Conservation (phyloP, 176 grass and related monocot genomes). For the Oryza meyeriana region DNA sequence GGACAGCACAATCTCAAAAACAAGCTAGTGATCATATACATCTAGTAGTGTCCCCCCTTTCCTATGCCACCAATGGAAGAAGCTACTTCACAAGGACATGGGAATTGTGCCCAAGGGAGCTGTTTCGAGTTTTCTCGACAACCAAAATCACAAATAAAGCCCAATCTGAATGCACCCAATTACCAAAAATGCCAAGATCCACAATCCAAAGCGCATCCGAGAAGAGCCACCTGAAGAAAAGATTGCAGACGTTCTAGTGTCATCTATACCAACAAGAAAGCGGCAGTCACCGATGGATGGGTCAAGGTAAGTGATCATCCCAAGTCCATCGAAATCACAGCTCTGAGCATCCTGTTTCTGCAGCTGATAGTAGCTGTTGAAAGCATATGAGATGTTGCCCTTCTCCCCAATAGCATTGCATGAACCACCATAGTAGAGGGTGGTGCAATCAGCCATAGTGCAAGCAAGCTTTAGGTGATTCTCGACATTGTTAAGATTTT, state of each 20-base stretch:
- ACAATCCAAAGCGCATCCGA: background rate
- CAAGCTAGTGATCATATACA: conserved; percentile 8
- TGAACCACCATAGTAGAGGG: conserved; percentile 69
- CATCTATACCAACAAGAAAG: conserved; percentile 62
- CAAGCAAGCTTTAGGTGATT: conserved; percentile 91
- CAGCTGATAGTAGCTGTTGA: conserved; percentile 96
- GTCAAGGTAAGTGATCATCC: conserved; percentile 85
- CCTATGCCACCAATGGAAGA: background rate
- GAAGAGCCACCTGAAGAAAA: background rate
- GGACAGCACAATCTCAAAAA: background rate
- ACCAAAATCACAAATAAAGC: background rate
- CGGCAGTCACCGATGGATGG: conserved; percentile 72
- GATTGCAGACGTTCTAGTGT: background rate
- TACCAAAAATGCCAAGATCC: background rate
- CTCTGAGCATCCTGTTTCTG: conserved; percentile 81
- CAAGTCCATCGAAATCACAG: conserved; percentile 75
- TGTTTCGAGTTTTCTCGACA: background rate
- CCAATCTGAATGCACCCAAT: background rate
- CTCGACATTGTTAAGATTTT: conserved; percentile 27
- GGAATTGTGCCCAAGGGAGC: conserved; percentile 18
- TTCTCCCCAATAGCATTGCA: conserved; percentile 83
- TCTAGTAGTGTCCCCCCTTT: background rate
- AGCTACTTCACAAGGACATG: conserved; percentile 7
- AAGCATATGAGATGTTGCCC: conserved; percentile 81
- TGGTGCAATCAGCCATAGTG: conserved; percentile 77